Conservation (phyloP, 495 filamentous ascomycete genomes). For the Penicillium malachiteum region DNA sequence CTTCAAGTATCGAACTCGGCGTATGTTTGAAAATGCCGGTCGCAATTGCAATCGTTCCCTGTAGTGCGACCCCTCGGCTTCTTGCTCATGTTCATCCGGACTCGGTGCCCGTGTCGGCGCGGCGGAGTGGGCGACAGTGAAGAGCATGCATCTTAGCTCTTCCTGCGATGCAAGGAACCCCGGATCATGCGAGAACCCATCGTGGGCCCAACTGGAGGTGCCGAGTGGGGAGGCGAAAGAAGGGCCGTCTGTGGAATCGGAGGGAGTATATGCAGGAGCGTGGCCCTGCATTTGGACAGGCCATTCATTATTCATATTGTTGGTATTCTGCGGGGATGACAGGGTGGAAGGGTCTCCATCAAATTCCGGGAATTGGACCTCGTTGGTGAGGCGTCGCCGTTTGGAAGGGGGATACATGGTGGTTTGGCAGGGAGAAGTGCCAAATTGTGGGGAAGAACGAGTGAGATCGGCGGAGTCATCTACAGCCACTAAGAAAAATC, state of each 20-base stretch:
- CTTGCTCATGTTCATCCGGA: constrained; percentile 10
- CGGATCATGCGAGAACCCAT: constrained; percentile 39
- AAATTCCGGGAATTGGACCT: constrained; percentile 2
- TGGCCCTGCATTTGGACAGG: not conserved
- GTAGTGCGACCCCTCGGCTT: not conserved
- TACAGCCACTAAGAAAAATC: no score
- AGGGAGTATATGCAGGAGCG: constrained; percentile 15
- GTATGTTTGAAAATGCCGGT: constrained; percentile 24
- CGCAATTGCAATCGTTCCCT: constrained; percentile 11
- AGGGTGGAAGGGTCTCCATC: constrained; percentile 1
- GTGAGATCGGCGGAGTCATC: not conserved
- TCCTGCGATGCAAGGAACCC: constrained; percentile 40
- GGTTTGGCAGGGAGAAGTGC: not conserved
- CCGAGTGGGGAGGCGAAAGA: constrained; percentile 24
- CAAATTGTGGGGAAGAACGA: constrained; percentile 13
- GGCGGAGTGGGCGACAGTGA: constrained; percentile 36
- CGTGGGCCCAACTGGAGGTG: constrained; percentile 29
- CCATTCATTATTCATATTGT: constrained; percentile 9
- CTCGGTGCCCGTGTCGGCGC: constrained; percentile 28
- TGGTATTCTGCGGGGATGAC: constrained; percentile 6
- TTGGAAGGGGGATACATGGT: constrained; percentile 6
- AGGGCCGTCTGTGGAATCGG: constrained; percentile 20
- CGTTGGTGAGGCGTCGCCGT: constrained; percentile 7
- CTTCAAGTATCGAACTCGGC: constrained; percentile 40
- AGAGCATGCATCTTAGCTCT: constrained; percentile 37